These are phyloP conservation scores for Cystofilobasidium bisporidii DNA, from an alignment of 768 basidiomycete genomes.

Conservation along the genomic window DNA sequence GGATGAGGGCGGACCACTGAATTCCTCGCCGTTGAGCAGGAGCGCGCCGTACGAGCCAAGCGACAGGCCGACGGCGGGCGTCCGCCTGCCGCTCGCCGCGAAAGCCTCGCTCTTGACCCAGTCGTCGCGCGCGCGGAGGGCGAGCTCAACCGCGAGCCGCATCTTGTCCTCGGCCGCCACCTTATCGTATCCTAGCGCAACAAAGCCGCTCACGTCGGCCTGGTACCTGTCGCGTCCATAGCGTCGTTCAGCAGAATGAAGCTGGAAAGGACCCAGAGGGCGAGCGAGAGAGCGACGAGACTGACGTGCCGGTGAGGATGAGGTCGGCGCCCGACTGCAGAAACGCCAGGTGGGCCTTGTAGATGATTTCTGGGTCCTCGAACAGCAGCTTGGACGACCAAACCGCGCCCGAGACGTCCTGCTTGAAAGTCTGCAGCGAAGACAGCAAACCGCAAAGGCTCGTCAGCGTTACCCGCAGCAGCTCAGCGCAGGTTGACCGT, in stretches of 20 bases:
- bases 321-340: conserved; percentile 57
- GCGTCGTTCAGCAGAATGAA: conserved; percentile 1
- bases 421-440: conserved; percentile 35
- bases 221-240: too few relatives aligned
- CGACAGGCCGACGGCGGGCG: conserved; percentile 56
- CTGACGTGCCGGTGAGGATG: conserved; percentile 61
- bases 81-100: conserved; percentile 45
- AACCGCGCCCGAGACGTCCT: conserved; percentile 50
- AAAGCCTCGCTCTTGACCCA: conserved; percentile 8
- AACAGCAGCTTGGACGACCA: conserved; percentile 62
- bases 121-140: conserved; percentile 19
- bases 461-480: not conserved
- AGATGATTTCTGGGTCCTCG: conserved; percentile 49
- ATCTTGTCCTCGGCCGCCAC: conserved; percentile 25
- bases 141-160: conserved; percentile 28
- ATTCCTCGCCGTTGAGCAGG: conserved; percentile 46
- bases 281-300: not conserved
- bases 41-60: conserved; percentile 67
- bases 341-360: conserved; percentile 56
- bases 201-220: conserved; percentile 47
- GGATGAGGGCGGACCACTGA: not conserved
- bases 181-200: conserved; percentile 10
- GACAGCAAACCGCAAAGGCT: not conserved
- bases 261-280: not conserved
- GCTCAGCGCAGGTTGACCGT: too few relatives aligned